Percentiles rank a stretch among this genome's conserved stretches.
phyloP scores from a whole-genome alignment of 495 filamentous ascomycete species.

The Copromyces sp. region DNA sequence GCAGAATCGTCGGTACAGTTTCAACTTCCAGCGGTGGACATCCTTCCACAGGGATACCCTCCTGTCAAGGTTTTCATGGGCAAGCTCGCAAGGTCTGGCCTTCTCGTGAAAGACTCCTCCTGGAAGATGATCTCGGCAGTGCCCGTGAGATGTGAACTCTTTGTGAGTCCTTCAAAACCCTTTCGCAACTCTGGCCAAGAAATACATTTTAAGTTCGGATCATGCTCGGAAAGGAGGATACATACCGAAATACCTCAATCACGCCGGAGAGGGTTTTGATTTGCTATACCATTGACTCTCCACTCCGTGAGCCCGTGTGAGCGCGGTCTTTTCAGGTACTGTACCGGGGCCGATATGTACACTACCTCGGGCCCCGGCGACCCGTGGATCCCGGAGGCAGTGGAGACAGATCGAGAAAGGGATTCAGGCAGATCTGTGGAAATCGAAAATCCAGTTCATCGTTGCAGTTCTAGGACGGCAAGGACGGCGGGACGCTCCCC shows the following conservation, averaged over 20 bases:
- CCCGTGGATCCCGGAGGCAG: not conserved
- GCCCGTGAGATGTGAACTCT: not conserved
- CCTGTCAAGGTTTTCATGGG: not conserved
- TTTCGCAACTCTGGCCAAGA: not conserved
- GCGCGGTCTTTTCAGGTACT: not conserved
- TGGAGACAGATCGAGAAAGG: not conserved
- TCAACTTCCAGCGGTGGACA: not conserved
- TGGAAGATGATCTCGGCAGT: not conserved
- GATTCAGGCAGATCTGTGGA: not conserved
- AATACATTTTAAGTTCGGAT: not conserved
- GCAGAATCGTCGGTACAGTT: not conserved
- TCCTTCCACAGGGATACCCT: not conserved
- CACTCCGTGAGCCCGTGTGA: not conserved
- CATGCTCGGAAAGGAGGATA: not conserved
- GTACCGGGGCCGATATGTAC: not conserved
- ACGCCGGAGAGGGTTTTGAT: not conserved
- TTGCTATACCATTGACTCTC: not conserved
- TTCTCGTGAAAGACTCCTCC: not conserved
- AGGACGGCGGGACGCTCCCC: not conserved
- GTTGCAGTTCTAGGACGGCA: not conserved
- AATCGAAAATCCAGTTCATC: not conserved
- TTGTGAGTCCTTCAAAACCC: not conserved
- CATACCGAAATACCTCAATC: not conserved
- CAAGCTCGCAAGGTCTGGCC: not conserved
- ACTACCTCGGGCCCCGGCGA: not conserved